These are phyloP conservation scores for Camellia sinensis DNA, from an alignment of 148 eudicot species.

Conservation along the genomic window DNA sequence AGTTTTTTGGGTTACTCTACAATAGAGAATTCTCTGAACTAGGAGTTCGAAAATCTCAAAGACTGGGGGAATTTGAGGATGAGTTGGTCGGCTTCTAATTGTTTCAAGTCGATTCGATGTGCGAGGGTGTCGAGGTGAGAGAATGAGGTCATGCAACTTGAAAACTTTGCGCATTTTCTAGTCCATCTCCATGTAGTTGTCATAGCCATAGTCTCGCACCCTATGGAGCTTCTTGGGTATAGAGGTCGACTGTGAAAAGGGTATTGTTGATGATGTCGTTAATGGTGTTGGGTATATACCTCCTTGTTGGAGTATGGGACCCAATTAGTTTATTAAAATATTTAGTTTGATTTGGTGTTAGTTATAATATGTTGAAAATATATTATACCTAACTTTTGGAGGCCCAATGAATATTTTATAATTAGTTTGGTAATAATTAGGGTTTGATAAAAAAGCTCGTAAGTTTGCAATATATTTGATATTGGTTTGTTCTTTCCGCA, in stretches of 20 bases:
- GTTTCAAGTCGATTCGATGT: constrained; percentile 63
- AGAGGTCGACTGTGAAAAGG: constrained; percentile 67
- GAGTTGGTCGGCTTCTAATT: constrained; percentile 67
- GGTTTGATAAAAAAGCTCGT: no score
- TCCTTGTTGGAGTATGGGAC: no score
- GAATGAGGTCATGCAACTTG: constrained; percentile 70
- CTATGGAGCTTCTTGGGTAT: constrained; percentile 71
- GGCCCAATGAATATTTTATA: no score
- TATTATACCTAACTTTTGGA: no score
- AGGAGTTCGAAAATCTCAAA: constrained; percentile 95
- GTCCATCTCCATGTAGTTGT: constrained; percentile 90
- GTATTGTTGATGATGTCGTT: constrained; percentile 37
- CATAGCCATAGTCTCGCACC: constrained; percentile 75
- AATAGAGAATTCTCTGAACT: constrained; percentile 79
- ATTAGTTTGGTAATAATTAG: no score
- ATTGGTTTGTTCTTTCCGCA: no score
- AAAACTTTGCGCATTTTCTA: constrained; percentile 76
- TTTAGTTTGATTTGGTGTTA: no score
- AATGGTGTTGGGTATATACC: background rate
- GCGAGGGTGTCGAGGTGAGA: constrained; percentile 67
- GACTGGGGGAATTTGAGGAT: constrained; percentile 85
- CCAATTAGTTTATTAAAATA: no score
- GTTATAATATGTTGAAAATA: no score
- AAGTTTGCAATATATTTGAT: no score
- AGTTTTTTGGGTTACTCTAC: constrained; percentile 67